These are phyloP conservation scores for Curvularia spicifera DNA, from an alignment of 2,329 filamentous ascomycete species.

Conservation along the genomic window DNA sequence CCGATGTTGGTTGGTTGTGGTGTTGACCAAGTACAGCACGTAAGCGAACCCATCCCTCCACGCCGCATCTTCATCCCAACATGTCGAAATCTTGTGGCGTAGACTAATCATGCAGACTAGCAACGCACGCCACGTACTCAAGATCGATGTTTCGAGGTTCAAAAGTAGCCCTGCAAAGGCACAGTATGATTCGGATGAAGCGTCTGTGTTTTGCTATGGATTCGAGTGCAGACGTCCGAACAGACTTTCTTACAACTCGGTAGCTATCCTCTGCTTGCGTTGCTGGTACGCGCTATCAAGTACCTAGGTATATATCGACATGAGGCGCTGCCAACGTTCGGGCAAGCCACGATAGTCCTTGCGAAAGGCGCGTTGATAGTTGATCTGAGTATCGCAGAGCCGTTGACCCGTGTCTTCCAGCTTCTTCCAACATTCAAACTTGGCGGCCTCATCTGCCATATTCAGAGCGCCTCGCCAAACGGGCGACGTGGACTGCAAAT, in stretches of 20 bases:
- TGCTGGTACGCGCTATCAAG: slow-evolving; percentile 68
- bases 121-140: slow-evolving; percentile 28
- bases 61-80: slow-evolving; percentile 31
- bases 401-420: slow-evolving; percentile 41
- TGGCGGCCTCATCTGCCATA: slow-evolving; percentile 33
- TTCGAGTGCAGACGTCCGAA: slow-evolving; percentile 71
- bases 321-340: slow-evolving; percentile 64
- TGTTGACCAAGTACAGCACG: slow-evolving; percentile 17
- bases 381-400: slow-evolving; percentile 41
- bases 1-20: slow-evolving; percentile 10
- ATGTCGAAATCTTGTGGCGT: slow-evolving; percentile 31
- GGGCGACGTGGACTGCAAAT: slow-evolving; percentile 23
- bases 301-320: slow-evolving; percentile 67
- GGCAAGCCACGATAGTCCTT: slow-evolving; percentile 45
- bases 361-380: slow-evolving; percentile 43
- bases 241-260: slow-evolving; percentile 48
- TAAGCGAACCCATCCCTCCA: slow-evolving; percentile 39
- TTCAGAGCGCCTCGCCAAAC: slow-evolving; percentile 29
- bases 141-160: slow-evolving; percentile 38
- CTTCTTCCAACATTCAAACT: slow-evolving; percentile 34
- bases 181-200: slow-evolving; percentile 52
- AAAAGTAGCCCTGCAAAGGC: slow-evolving; percentile 49
- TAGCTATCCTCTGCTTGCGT: slow-evolving; percentile 56
- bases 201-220: slow-evolving; percentile 72
- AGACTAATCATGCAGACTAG: slow-evolving; percentile 30